These are phyloP conservation scores for Spinellus fusiger DNA, from an alignment of 192 early-diverging fungal genomes.

Conservation along the genomic window DNA sequence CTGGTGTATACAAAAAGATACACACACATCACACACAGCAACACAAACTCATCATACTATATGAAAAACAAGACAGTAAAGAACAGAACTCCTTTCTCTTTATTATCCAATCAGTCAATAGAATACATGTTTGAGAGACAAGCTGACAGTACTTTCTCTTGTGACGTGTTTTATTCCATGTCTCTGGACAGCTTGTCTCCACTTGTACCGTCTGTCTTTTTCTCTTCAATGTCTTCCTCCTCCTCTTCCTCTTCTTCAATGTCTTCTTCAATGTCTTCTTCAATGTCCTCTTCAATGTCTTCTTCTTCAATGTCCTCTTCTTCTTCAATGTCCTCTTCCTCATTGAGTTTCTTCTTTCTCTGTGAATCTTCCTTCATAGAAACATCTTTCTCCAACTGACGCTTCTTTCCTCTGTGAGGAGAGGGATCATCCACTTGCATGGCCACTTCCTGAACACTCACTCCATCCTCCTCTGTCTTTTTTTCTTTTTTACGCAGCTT, in stretches of 20 bases:
- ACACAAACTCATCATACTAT: not conserved
- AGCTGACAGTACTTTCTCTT: too few species aligned
- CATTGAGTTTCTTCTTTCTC: constrained; percentile 14
- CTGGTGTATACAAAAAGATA: not conserved
- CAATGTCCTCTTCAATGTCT: constrained; percentile 16
- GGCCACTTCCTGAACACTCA: not conserved
- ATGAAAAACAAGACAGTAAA: too few species aligned
- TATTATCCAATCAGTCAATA: too few species aligned
- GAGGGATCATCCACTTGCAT: constrained; percentile 12
- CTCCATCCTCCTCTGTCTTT: constrained; percentile 2
- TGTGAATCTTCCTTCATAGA: not conserved
- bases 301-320: not conserved
- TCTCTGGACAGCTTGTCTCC: too few species aligned
- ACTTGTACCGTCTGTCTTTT: not conserved
- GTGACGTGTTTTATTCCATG: too few species aligned
- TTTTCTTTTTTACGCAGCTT: constrained; percentile 28
- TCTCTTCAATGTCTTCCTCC: constrained; percentile 6
- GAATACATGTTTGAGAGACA: too few species aligned
- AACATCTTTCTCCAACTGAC: constrained; percentile 2
- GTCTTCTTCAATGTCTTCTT: constrained; percentile 13
- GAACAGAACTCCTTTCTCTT: too few species aligned
- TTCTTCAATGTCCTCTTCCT: constrained; percentile 19
- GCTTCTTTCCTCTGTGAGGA: constrained; percentile 15
- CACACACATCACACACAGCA: not conserved
- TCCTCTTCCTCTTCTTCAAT: constrained; percentile 8